These are phyloP conservation scores for Eucalyptus curtisii DNA, from an alignment of 345 rosid genomes.

Conservation along the genomic window DNA sequence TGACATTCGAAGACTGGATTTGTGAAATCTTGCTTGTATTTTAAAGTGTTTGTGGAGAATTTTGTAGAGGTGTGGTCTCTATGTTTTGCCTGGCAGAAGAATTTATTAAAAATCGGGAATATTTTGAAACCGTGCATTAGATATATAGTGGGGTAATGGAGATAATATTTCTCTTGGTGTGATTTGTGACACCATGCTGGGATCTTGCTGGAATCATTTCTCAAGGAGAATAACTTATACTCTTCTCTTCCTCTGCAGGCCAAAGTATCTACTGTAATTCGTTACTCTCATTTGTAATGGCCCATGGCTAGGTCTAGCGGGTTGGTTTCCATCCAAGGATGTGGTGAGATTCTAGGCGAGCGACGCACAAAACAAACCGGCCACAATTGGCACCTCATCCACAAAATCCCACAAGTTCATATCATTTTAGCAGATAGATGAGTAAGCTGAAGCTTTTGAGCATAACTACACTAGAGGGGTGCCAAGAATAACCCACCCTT, in stretches of 20 bases:
- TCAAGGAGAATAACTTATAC: not conserved
- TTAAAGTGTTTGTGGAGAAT: not conserved
- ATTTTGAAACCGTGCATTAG: not conserved
- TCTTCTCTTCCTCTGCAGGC: not conserved
- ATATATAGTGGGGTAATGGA: no score
- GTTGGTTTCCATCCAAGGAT: not conserved
- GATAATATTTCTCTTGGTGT: no score
- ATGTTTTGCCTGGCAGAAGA: not conserved
- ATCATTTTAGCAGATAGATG: no score
- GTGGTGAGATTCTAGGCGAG: no score
- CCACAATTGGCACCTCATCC: no score
- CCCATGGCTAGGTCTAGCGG: not conserved
- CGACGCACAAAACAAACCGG: no score
- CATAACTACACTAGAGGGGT: rapidly evolving
- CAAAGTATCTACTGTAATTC: not conserved
- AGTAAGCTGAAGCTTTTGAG: no score
- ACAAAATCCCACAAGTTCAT: no score
- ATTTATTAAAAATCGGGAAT: not conserved
- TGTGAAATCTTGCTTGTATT: not conserved
- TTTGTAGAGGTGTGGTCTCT: not conserved
- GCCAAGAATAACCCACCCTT: no score
- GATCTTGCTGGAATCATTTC: not conserved
- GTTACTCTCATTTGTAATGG: not conserved
- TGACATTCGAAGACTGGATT: not conserved
- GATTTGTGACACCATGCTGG: not conserved